A percentile compares a stretch with the other conserved stretches of the same genome.
Evolutionary conservation across 768 basidiomycete species (phyloP).

Genomic region (Sarcodon aspratus): DNA sequence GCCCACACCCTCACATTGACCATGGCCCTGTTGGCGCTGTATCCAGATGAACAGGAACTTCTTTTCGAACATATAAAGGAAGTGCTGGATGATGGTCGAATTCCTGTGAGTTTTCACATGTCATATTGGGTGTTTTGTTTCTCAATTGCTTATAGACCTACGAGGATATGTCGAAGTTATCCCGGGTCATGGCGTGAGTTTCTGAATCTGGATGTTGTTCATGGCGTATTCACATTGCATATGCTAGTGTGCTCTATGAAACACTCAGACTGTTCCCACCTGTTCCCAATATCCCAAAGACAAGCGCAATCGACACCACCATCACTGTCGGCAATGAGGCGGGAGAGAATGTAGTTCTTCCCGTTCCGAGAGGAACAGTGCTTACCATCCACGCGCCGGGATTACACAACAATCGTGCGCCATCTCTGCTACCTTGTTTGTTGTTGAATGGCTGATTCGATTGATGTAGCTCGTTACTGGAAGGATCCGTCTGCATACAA

Average conservation of each 20-base stretch:
- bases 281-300: slow-evolving; percentile 13
- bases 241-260: slow-evolving; percentile 17
- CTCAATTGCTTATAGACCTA: slow-evolving; percentile 10
- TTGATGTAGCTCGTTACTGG: slow-evolving; percentile 23
- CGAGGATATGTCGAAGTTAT: slow-evolving; percentile 13
- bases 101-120: slow-evolving; percentile 12
- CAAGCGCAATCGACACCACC: slow-evolving; percentile 12
- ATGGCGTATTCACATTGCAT: neutral
- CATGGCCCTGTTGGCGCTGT: slow-evolving; percentile 24
- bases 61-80: slow-evolving; percentile 21
- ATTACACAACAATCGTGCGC: slow-evolving; percentile 20
- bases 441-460: neutral
- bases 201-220: neutral
- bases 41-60: slow-evolving; percentile 28
- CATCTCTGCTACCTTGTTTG: neutral
- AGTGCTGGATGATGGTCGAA: slow-evolving; percentile 12
- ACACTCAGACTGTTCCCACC: slow-evolving; percentile 20
- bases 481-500: slow-evolving; percentile 23
- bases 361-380: slow-evolving; percentile 12
- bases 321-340: slow-evolving; percentile 9
- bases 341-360: slow-evolving; percentile 11
- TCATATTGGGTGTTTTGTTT: neutral
- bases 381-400: slow-evolving; percentile 10
- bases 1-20: slow-evolving; percentile 21
- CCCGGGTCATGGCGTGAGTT: slow-evolving; percentile 15